These are phyloP conservation scores for Colletotrichum brevisporum DNA, from an alignment of 2,329 filamentous ascomycete genomes.

Conservation along the genomic window DNA sequence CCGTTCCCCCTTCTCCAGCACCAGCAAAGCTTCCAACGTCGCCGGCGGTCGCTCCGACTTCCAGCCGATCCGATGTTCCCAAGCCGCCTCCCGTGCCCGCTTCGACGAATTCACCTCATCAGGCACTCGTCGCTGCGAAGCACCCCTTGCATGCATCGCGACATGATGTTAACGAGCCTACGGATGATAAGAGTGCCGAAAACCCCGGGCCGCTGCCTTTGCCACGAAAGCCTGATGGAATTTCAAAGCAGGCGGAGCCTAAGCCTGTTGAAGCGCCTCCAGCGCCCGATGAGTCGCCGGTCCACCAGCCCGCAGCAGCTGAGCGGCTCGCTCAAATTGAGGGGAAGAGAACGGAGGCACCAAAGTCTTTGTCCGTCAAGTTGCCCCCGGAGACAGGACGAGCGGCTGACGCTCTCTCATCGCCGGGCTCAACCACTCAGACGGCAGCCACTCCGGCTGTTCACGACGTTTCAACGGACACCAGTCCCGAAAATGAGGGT, in stretches of 20 bases:
- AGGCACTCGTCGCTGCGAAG: conserved; percentile 9
- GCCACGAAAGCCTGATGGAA: not conserved
- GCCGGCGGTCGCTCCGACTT: conserved; percentile 10
- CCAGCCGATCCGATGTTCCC: conserved; percentile 14
- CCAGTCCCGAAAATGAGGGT: conserved; percentile 79
- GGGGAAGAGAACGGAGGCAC: conserved; percentile 49
- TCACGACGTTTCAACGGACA: conserved; percentile 78
- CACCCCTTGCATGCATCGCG: conserved; percentile 35
- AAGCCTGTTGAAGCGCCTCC: conserved; percentile 10
- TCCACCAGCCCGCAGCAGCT: not conserved
- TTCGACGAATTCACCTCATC: not conserved
- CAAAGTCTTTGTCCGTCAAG: conserved; percentile 48
- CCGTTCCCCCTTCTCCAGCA: conserved; percentile 3
- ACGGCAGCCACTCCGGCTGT: conserved; percentile 81
- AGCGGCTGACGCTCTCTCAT: conserved; percentile 63
- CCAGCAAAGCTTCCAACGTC: conserved; percentile 32
- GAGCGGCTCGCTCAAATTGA: conserved; percentile 46
- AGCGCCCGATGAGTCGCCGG: not conserved
- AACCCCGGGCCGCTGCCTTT: not conserved
- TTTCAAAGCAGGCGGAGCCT: conserved; percentile 27
- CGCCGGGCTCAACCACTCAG: conserved; percentile 77
- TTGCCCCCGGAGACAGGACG: conserved; percentile 53
- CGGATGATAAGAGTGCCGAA: not conserved
- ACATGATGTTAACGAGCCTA: conserved; percentile 20
- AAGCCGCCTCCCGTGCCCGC: conserved; percentile 6